phyloP scores from a whole-genome alignment of 257 asterid genomes.

The Penstemon barbatus region DNA sequence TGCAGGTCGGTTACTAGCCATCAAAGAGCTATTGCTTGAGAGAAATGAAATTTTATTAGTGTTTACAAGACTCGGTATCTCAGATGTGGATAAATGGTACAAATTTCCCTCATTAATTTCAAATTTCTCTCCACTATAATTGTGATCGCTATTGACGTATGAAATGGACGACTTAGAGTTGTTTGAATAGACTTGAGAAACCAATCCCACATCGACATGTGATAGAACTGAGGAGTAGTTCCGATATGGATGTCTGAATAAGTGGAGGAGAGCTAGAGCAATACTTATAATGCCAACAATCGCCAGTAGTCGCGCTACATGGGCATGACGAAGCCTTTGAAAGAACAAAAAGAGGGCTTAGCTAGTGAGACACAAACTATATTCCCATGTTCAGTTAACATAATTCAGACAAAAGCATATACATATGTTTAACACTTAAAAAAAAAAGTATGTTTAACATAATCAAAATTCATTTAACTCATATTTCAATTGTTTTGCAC shows the following conservation, averaged over 20 bases:
- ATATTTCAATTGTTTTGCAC: too few relatives aligned
- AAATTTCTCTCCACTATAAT: constrained; percentile 13
- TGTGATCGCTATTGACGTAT: constrained; percentile 4
- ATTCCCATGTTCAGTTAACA: too few relatives aligned
- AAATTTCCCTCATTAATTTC: constrained; percentile 15
- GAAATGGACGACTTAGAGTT: constrained; percentile 25
- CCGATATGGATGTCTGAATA: constrained; percentile 35
- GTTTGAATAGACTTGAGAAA: constrained; percentile 27
- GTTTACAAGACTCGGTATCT: constrained; percentile 5
- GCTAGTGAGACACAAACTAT: too few relatives aligned
- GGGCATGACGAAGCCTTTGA: constrained; percentile 30
- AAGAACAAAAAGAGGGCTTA: constrained; percentile 6
- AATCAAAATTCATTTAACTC: too few relatives aligned
- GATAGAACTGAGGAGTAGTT: constrained; percentile 33
- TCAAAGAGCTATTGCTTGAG: constrained; percentile 25
- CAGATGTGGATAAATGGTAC: constrained; percentile 14
- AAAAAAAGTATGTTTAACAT: too few relatives aligned
- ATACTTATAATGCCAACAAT: constrained; percentile 32
- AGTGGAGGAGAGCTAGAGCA: constrained; percentile 33
- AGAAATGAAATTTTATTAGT: constrained; percentile 22
- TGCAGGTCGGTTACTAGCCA: constrained; percentile 16
- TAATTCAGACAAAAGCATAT: too few relatives aligned
- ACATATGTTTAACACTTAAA: too few relatives aligned
- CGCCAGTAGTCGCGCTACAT: constrained; percentile 23
- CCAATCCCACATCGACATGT: constrained; percentile 24